Evolutionary conservation across 441 rosid genomes (phyloP), one percentile per base, ranked within the genome.

Genomic region (Daphne laureola): DNA sequence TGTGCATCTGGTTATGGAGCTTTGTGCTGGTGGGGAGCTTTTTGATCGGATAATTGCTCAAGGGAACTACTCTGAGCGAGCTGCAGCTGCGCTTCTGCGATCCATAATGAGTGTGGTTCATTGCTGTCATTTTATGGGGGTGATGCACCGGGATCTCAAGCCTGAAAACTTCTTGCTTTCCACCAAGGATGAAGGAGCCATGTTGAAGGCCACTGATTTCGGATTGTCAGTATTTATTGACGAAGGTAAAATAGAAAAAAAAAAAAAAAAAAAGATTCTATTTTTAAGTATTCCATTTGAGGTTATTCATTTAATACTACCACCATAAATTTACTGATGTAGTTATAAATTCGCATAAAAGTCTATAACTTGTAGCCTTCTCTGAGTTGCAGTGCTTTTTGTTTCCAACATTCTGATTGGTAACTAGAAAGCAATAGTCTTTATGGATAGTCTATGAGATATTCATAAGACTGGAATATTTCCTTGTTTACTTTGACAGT

Each of bases 11-110:
- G 92, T 88, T 31, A 92, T 92, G 98, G 98, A 92, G 75, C 84
- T 91, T 59, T 91, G 98, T 17, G 95, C 93, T 58, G 98, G 98
- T 0, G 96, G 98, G 5, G 98, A 92, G 79, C 89, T 92, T 25
- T 92, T 92, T 64, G 98, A 89, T 66, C 65, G 84, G 67, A 92
- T 89, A 27, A 78, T 76, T 46, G 87, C 84, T 40, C 68, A 76
- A 31, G 96, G 96, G 27, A 94, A 89, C 63, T 92, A 89, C 56
- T 72, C 91, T 0, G 98, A 92, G 79, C 78, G 80, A 55, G 98
- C 91, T 53, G 97, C 97, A 8, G 96, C 97, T 53, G 65, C 66
- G 23, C 76, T 92, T 46, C 75, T 76, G 53, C 70, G 84, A 65
- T 72, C 84, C 0, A 75, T 92, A 36, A 85, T 86, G 31, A 92